phyloP scores from a whole-genome alignment of 306 rosid species.

The Mimosa pudica region DNA sequence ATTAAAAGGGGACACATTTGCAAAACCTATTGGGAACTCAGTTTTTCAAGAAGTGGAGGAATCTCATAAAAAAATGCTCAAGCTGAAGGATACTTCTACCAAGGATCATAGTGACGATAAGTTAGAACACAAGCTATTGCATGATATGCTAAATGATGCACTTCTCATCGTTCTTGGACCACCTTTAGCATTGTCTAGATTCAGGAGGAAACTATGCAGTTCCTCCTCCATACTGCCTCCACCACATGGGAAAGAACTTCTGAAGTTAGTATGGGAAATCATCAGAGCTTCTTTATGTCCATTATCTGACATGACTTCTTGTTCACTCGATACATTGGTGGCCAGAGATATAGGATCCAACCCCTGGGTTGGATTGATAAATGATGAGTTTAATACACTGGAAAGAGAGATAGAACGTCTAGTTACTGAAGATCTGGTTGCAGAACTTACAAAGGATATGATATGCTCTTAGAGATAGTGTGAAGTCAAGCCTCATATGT shows the following conservation, averaged over 20 bases:
- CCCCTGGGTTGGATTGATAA: conserved; percentile 60
- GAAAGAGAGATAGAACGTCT: conserved; percentile 69
- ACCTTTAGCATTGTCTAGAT: conserved; percentile 47
- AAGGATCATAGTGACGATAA: conserved; percentile 49
- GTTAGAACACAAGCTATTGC: conserved; percentile 59
- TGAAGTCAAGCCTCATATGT: conserved; percentile 29
- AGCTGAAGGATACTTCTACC: conserved; percentile 37
- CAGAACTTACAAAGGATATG: conserved; percentile 66
- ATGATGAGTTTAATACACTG: conserved; percentile 52
- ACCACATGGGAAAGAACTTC: conserved; percentile 65
- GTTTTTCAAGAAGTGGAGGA: conserved; percentile 91
- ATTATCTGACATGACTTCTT: conserved; percentile 44
- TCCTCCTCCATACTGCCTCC: conserved; percentile 46
- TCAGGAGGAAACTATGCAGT: conserved; percentile 56
- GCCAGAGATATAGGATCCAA: conserved; percentile 57
- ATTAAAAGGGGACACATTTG: conserved; percentile 57
- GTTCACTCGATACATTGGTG: conserved; percentile 68
- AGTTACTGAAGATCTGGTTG: conserved; percentile 69
- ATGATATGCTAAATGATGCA: conserved; percentile 80
- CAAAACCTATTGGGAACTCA: conserved; percentile 68
- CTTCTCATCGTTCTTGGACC: conserved; percentile 73
- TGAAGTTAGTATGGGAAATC: conserved; percentile 67
- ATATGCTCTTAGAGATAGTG: conserved; percentile 39
- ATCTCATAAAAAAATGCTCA: conserved; percentile 49
- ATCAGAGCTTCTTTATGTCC: conserved; percentile 48